Evolutionary conservation across 371 early-diverging fungal genomes (phyloP).

Genomic region (Entomophthora muscae): DNA sequence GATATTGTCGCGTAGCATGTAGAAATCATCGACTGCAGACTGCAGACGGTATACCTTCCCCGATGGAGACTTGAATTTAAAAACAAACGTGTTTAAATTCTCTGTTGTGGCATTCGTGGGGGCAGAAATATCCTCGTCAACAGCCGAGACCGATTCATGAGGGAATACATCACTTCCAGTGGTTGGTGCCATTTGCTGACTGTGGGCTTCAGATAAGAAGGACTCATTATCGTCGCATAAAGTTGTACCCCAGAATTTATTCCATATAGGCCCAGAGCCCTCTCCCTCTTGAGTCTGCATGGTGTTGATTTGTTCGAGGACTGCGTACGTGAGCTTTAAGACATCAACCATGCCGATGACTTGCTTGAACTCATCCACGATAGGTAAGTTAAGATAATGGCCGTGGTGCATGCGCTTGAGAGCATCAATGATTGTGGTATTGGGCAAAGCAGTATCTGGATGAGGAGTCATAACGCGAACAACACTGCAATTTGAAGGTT

Average conservation of each 20-base stretch:
- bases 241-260: slow-evolving; percentile 30
- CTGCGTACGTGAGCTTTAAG: slow-evolving; percentile 66
- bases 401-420: slow-evolving; percentile 89
- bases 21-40: slow-evolving; percentile 24
- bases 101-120: slow-evolving; percentile 15
- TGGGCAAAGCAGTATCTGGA: slow-evolving; percentile 77
- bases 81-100: slow-evolving; percentile 32
- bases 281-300: slow-evolving; percentile 23
- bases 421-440: slow-evolving; percentile 78
- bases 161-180: slow-evolving; percentile 20
- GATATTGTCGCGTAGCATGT: slow-evolving; percentile 22
- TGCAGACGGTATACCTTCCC: slow-evolving; percentile 54
- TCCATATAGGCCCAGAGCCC: slow-evolving; percentile 28
- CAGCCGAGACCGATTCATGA: slow-evolving; percentile 32
- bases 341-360: slow-evolving; percentile 85
- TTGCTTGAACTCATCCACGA: slow-evolving; percentile 54
- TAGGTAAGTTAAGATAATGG: slow-evolving; percentile 87
- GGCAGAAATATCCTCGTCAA: slow-evolving; percentile 25
- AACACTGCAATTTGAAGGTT: slow-evolving; percentile 78
- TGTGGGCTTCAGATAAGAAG: slow-evolving; percentile 22
- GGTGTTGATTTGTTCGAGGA: slow-evolving; percentile 43
- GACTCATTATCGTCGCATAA: slow-evolving; percentile 27
- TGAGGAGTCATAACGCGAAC: slow-evolving; percentile 97
- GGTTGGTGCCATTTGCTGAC: slow-evolving; percentile 12
- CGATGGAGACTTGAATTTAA: slow-evolving; percentile 52